Evolutionary conservation across 768 basidiomycete species (phyloP).

Genomic region (Russula sp.): DNA sequence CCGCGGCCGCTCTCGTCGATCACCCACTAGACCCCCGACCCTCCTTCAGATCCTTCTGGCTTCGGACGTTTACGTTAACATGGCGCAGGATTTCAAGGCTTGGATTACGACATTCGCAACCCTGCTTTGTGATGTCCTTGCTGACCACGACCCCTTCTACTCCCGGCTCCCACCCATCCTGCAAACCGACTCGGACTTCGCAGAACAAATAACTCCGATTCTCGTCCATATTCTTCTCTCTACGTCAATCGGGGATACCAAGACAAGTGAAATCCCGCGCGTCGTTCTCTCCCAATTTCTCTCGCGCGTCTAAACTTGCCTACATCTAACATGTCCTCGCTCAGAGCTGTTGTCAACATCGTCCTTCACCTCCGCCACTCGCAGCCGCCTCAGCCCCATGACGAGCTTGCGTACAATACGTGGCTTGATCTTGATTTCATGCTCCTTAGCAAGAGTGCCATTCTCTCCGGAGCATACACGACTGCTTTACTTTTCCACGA

Average conservation of each 20-base stretch:
- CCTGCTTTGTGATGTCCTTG: constrained; percentile 58
- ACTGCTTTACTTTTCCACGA: constrained; percentile 90
- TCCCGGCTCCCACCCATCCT: constrained; percentile 63
- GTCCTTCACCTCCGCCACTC: constrained; percentile 80
- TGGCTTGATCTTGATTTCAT: constrained; percentile 82
- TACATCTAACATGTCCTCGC: constrained; percentile 42
- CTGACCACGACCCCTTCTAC: constrained; percentile 57
- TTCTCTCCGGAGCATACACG: constrained; percentile 78
- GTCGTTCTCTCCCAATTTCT: constrained; percentile 53
- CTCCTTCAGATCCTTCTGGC: constrained; percentile 43
- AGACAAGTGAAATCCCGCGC: constrained; percentile 34
- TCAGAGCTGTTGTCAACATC: constrained; percentile 64
- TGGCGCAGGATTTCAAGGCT: constrained; percentile 48
- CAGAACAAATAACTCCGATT: constrained; percentile 66
- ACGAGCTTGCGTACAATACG: constrained; percentile 56
- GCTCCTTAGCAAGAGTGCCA: constrained; percentile 69
- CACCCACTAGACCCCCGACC: constrained; percentile 33
- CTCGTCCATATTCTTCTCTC: constrained; percentile 67
- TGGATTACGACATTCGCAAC: constrained; percentile 65
- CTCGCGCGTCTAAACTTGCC: constrained; percentile 46
- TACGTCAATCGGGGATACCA: constrained; percentile 27
- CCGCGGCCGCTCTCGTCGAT: constrained; percentile 30
- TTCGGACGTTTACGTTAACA: constrained; percentile 39
- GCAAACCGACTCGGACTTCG: constrained; percentile 51
- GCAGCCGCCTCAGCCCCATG: constrained; percentile 39